A percentile compares a stretch with the other conserved stretches of the same genome.
phyloP scores from a whole-genome alignment of 2,329 filamentous ascomycete genomes.

The Colletotrichum chrysophilum region DNA sequence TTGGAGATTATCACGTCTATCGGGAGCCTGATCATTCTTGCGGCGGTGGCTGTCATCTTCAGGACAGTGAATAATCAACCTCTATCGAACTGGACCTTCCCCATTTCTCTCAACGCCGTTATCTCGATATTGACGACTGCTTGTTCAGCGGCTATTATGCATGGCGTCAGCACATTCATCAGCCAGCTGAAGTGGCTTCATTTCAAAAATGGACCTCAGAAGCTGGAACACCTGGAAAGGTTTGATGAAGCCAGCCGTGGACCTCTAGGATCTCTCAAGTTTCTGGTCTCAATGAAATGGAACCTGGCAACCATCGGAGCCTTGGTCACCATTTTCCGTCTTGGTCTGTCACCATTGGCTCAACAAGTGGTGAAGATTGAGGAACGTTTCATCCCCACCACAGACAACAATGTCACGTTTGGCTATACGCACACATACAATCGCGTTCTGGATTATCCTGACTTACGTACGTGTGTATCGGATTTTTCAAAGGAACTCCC shows the following conservation, averaged over 20 bases:
- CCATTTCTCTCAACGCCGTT: neutral
- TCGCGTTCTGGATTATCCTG: too few relatives aligned
- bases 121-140: neutral
- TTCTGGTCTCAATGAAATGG: neutral
- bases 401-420: rapidly evolving
- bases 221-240: neutral
- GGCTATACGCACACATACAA: too few relatives aligned
- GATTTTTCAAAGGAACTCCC: too few relatives aligned
- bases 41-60: neutral
- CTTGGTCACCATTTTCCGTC: neutral
- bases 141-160: neutral
- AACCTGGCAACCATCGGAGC: neutral
- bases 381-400: rapidly evolving
- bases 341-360: neutral
- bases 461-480: too few relatives aligned
- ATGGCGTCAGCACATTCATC: neutral
- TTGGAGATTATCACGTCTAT: neutral
- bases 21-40: neutral
- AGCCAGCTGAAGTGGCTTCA: neutral
- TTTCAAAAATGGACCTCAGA: neutral
- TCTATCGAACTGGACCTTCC: neutral
- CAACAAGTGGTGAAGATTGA: neutral
- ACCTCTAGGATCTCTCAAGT: neutral
- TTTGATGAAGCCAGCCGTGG: neutral
- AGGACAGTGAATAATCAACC: rapidly evolving